Percentiles rank a stretch among this genome's conserved stretches.
phyloP scores from a whole-genome alignment of 2,329 filamentous ascomycete species.

The Colletotrichum noveboracense region DNA sequence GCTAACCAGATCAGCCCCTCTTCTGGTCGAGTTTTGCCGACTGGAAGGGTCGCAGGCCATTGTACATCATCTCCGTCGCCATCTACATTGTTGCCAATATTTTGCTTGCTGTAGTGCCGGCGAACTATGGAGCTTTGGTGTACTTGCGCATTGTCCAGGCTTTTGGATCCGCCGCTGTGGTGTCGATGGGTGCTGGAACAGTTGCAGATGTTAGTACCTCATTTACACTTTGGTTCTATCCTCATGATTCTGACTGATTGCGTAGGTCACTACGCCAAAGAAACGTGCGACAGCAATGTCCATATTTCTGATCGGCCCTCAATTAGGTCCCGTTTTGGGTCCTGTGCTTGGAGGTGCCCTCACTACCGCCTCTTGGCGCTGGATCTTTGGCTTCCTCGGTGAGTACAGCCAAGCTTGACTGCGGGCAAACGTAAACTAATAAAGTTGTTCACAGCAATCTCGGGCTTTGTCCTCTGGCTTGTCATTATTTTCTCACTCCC shows the following conservation, averaged over 20 bases:
- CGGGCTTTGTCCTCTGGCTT: constrained; percentile 32
- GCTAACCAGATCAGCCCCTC: constrained; percentile 33
- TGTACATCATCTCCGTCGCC: constrained; percentile 44
- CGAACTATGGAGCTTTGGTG: constrained; percentile 41
- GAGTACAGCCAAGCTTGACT: neutral
- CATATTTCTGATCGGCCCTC: constrained; percentile 46
- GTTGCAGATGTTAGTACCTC: constrained; percentile 38
- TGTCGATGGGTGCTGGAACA: constrained; percentile 47
- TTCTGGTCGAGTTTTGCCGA: constrained; percentile 46
- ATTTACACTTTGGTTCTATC: neutral
- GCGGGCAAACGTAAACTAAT: neutral
- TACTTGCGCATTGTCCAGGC: constrained; percentile 46
- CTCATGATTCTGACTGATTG: constrained; percentile 13
- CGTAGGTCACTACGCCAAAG: constrained; percentile 34
- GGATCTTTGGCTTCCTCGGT: constrained; percentile 46
- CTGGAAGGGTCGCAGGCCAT: constrained; percentile 40
- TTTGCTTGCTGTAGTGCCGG: constrained; percentile 40
- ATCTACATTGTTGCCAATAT: constrained; percentile 44
- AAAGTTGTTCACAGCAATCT: constrained; percentile 26
- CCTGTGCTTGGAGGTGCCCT: constrained; percentile 47
- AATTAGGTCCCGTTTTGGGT: constrained; percentile 47
- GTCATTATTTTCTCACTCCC: constrained; percentile 42
- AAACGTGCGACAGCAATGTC: constrained; percentile 43
- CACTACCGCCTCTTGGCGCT: constrained; percentile 43
- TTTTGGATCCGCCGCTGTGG: constrained; percentile 45